These are phyloP conservation scores for Sarcodon sp. DNA, from an alignment of 768 basidiomycete species.

Conservation along the genomic window DNA sequence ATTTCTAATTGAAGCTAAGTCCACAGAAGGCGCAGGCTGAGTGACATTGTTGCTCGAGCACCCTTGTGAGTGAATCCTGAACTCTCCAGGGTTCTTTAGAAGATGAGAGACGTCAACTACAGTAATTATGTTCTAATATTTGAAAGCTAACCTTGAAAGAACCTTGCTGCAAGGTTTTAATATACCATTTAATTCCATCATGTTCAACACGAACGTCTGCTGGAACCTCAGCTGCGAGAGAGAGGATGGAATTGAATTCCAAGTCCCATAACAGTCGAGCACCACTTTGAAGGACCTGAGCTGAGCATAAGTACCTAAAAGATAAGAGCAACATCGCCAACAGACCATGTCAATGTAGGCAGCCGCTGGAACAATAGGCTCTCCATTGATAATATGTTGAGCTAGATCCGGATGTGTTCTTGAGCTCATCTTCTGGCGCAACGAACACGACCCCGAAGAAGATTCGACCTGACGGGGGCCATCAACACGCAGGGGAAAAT, in stretches of 20 bases:
- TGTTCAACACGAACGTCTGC: slow-evolving; percentile 8
- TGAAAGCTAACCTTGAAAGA: slow-evolving; percentile 3
- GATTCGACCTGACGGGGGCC: background rate
- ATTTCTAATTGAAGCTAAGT: background rate
- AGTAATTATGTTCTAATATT: background rate
- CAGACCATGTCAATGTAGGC: slow-evolving; percentile 28
- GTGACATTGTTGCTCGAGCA: background rate
- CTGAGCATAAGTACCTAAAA: background rate
- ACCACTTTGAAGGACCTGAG: slow-evolving; percentile 24
- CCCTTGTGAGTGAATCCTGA: slow-evolving; percentile 12
- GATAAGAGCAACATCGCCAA: background rate
- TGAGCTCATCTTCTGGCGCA: slow-evolving; percentile 21
- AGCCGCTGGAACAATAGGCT: slow-evolving; percentile 33
- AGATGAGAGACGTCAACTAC: slow-evolving; percentile 14
- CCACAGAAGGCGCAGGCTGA: background rate
- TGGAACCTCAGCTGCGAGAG: slow-evolving; percentile 12
- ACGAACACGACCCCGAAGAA: background rate
- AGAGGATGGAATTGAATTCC: slow-evolving; percentile 13
- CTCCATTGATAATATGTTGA: slow-evolving; percentile 30
- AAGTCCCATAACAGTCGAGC: slow-evolving; percentile 13
- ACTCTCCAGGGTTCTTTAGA: slow-evolving; percentile 18
- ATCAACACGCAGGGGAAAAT: slow-evolving; percentile 12
- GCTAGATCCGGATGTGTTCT: slow-evolving; percentile 26
- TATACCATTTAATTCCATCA: slow-evolving; percentile 14
- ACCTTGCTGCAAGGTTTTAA: slow-evolving; percentile 9